phyloP scores from a whole-genome alignment of 78 protist genomes.

The Chrysochromulina tobinii region DNA sequence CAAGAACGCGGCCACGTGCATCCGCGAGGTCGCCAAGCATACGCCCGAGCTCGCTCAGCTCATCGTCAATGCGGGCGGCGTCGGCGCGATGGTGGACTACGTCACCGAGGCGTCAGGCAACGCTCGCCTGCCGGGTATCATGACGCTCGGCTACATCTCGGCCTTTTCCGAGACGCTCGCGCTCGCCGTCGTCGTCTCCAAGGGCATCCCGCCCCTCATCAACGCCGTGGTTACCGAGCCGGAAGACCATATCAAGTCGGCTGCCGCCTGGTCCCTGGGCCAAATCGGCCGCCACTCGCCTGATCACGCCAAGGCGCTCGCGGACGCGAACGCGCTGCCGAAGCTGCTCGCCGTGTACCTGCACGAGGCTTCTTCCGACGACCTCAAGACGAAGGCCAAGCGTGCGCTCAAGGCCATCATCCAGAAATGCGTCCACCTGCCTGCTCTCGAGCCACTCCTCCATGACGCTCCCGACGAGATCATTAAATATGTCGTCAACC shows the following conservation, averaged over 20 bases:
- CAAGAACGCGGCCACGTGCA: constrained; percentile 83
- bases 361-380: constrained; percentile 60
- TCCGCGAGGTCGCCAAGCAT: constrained; percentile 89
- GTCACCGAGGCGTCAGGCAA: constrained; percentile 72
- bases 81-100: constrained; percentile 84
- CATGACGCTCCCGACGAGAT: constrained; percentile 70
- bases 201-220: constrained; percentile 74
- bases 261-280: constrained; percentile 79
- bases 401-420: constrained; percentile 81
- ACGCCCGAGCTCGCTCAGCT: constrained; percentile 85
- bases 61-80: constrained; percentile 86
- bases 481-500: constrained; percentile 76
- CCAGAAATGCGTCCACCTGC: constrained; percentile 72
- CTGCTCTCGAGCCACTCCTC: constrained; percentile 85
- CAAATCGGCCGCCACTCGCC: constrained; percentile 89
- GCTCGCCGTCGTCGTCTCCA: constrained; percentile 68
- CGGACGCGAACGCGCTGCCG: constrained; percentile 76
- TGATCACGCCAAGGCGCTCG: constrained; percentile 86
- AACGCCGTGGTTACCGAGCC: constrained; percentile 71
- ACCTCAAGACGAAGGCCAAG: constrained; percentile 76
- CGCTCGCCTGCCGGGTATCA: constrained; percentile 84
- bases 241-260: constrained; percentile 83
- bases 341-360: constrained; percentile 60
- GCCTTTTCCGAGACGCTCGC: constrained; percentile 89
- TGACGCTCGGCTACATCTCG: constrained; percentile 88